Base-by-base conservation (phyloP, 2,329 filamentous ascomycete genomes). In the Ceratocystis smalleyi region DNA sequence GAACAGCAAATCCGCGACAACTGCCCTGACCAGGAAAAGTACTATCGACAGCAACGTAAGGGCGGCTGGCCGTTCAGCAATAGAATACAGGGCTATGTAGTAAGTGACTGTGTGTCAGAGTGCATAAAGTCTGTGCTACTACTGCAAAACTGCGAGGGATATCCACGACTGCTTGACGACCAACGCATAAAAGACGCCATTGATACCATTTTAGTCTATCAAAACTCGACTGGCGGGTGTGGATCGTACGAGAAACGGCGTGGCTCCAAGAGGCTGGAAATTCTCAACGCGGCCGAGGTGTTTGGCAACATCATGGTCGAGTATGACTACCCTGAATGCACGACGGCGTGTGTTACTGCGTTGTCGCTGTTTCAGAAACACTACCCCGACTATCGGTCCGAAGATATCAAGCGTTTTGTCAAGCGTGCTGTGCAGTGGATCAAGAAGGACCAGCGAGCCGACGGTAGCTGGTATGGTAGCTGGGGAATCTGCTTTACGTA, bases 401-500 rank as follows among this genome's bases (percentile, higher is more conserved):
- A 80, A 0, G 92, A 97, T 67, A 92, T 99, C 68, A 78, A 82
- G 7, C 72, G 72, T 0, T 90, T 94, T 70, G 86, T 94, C 68
- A 76, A 77, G 22, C 81, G 85, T 45, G 91, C 91, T 0, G 83
- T 96, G 0, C 77, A 79, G 61, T 97, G 91, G 77, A 95, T 99
- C 74, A 88, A 91, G 71, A 80, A 80, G 1, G 82, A 85, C 2
- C 94, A 97, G 74, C 78, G 82, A 1, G 73, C 80, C 0, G 90
- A 97, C 69, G 94, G 94, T n/a, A 88, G 87, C 67, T 99, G 94
- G 94, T 97, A 99, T 72, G 94, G 94, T 57, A 91, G 85, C 72
- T 99, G 94, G 94, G 94, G 89, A 62, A 95, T 99, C 70, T 99
- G 94, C 76, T 99, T 95, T 74, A 96, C 91, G 0, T 99, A 99